Base-by-base conservation (phyloP, 768 basidiomycete species). In the Trametes villosa region DNA sequence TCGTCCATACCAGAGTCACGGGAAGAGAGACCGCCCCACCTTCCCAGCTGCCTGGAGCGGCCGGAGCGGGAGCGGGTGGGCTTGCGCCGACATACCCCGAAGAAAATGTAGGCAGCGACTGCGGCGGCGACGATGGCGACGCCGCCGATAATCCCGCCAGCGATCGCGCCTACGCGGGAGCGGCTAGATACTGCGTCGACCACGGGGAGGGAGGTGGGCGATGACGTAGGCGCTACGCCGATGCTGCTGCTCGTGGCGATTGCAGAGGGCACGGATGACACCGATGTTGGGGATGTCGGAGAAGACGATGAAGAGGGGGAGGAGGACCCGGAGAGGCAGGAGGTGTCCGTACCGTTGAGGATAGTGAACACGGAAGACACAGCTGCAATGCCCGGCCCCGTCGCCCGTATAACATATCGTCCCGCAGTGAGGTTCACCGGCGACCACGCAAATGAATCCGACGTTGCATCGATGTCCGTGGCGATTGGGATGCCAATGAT, bases 141-240 rank as follows among this genome's bases (percentile, higher is more conserved):
- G 2, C 76, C 82, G 5, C 83, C 86, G 4, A 87, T 63, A 20
- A 82, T 77, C 26, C 80, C 80, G 2, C 86, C 88, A 6, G 77
- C 79, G 27, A 88, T 81, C 9, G 77, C 75, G 0, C 78, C 81
- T 1, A 72, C 70, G 38, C 79, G 79, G 8, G 51, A 12, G 11
- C 29, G 41, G 17, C 71, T 67, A 41, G 60, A 58, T 2, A 56
- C 36, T 8, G 59, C 55, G 44, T 42, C 59, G 6, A 51, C 27
- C 30, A 60, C 66, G 6, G 60, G 60, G 13, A 57, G 11, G 1
- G 42, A 30, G 3, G 58, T 40, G 3, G 59, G 22, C 4, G 66
- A 45, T 15, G 66, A 50, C 34, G 60, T 51, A 11, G 46, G 24
- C 20, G 67, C 50, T 4, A 26, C 29, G 13, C 15, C 33, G 33